Percentiles rank a stretch among this genome's conserved stretches.
These are phyloP conservation scores for Cyclanthera cordifolia DNA, from an alignment of 306 rosid species.

Conservation along the genomic window DNA sequence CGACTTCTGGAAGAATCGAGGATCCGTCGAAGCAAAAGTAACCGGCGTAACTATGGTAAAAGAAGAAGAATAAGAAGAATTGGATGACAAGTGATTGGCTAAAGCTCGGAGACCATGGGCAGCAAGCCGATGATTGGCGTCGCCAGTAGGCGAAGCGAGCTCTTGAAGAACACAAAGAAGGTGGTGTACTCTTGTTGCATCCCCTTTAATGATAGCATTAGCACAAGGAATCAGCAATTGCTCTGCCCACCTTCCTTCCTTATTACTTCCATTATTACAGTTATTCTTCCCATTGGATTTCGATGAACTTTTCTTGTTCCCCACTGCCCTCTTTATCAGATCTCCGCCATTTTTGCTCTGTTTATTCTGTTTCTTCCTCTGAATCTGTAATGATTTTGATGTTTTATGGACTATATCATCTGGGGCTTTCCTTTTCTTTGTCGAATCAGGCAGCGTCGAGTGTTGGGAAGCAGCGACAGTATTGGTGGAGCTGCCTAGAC, in stretches of 20 bases:
- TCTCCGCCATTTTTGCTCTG: too few relatives aligned
- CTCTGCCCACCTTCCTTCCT: conserved; percentile 97
- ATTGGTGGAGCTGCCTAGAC: too few relatives aligned
- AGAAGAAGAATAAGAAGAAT: conserved; percentile 19
- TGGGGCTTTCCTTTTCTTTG: conserved; percentile 47
- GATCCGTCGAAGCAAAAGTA: conserved; percentile 53
- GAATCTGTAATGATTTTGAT: too few relatives aligned
- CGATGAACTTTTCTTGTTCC: conserved; percentile 36
- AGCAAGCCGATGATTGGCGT: conserved; percentile 78
- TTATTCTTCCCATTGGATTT: conserved; percentile 47
- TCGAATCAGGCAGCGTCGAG: conserved; percentile 26
- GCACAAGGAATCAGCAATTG: conserved; percentile 86
- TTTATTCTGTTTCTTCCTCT: too few relatives aligned
- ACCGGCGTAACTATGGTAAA: conserved; percentile 20
- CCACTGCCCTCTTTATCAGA: conserved; percentile 34
- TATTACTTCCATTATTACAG: conserved; percentile 42
- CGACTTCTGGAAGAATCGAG: conserved; percentile 53
- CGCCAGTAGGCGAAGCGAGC: conserved; percentile 61
- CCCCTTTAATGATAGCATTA: conserved; percentile 38
- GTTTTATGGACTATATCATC: conserved; percentile 19
- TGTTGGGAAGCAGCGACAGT: conserved; percentile 17
- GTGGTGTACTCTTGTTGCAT: conserved; percentile 62
- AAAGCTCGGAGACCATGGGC: conserved; percentile 57
- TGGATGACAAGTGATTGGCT: conserved; percentile 39
- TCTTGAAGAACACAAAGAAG: conserved; percentile 79